Evolutionary conservation across 176 grass and related monocot species (phyloP).

Genomic region (Thinopyrum elongatum): DNA sequence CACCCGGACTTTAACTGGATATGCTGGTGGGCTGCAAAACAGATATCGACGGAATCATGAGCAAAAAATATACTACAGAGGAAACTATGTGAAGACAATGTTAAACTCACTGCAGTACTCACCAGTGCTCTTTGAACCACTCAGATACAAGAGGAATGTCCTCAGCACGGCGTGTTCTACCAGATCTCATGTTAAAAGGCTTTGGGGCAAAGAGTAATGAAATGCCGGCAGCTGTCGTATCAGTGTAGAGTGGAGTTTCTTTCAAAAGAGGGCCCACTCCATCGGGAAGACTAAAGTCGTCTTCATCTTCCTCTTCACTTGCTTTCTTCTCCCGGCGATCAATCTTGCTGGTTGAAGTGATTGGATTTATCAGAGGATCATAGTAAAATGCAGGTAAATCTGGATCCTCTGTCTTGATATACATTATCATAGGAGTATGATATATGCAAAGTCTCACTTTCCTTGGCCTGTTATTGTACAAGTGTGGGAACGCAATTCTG

Average conservation of each 20-base stretch:
- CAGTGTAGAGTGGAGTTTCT: slow-evolving; percentile 73
- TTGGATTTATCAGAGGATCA: slow-evolving; percentile 96
- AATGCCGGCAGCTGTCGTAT: slow-evolving; percentile 91
- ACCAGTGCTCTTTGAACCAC: slow-evolving; percentile 99
- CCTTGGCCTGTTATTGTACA: slow-evolving; percentile 97
- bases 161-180: slow-evolving; percentile 82
- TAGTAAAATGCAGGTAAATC: slow-evolving; percentile 99
- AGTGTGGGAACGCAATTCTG: slow-evolving; percentile 95
- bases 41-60: slow-evolving; percentile 16
- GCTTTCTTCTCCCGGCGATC: slow-evolving; percentile 65
- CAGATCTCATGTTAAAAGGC: slow-evolving; percentile 95
- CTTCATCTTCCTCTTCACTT: slow-evolving; percentile 74
- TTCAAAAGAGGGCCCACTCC: slow-evolving; percentile 77
- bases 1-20: slow-evolving; percentile 96
- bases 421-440: slow-evolving; percentile 99
- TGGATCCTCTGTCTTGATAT: slow-evolving; percentile 98
- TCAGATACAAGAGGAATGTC: slow-evolving; percentile 98
- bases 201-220: slow-evolving; percentile 86
- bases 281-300: slow-evolving; percentile 79
- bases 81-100: not conserved
- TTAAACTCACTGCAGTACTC: slow-evolving; percentile 21
- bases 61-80: not conserved
- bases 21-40: slow-evolving; percentile 80
- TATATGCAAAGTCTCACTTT: slow-evolving; percentile 93
- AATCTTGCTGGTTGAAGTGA: slow-evolving; percentile 79